Base-by-base conservation (phyloP, 1,284 basidiomycete genomes). In the Fomitopsis pinicola region DNA sequence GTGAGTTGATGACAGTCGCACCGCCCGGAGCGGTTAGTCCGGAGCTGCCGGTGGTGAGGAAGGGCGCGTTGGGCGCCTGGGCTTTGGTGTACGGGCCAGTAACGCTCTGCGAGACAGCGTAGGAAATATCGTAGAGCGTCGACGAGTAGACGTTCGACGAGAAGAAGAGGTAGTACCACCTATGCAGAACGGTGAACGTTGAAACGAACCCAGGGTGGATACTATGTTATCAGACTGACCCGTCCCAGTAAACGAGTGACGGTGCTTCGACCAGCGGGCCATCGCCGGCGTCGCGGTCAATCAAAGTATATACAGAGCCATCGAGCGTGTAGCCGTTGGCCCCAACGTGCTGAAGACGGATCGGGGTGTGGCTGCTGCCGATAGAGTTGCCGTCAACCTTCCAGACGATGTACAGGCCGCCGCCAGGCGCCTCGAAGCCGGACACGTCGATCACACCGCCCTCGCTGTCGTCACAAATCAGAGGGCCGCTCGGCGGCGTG, bases 241-340 rank as follows among this genome's bases (percentile, higher is more conserved):
- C 54, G 28, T 60, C 54, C 59, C 59, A 60, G 54, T 55, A 56
- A 15, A 56, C 54, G 17, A 60, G 30, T 1, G 59, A 56, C 14
- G 68, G 68, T 3, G 68, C 68, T 55, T 69, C 68, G 40, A 69
- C 63, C 19, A 69, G 60, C 12, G 68, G 68, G 15, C 68, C 68
- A 48, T 69, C 68, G 28, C 30, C 36, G 35, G 53, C 35, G 9
- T 38, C 42, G 28, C 55, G 54, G 35, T 45, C 33, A 42, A 69
- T 65, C 2, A 68, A 66, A n/a, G 68, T 68, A 30, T 61, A 60
- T 56, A 66, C 59, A 19, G 38, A 17, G 44, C 58, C 54, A 9
- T 58, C 59, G 15, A 64, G 48, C 1, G 48, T 65, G 42, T 66
- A 66, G 35, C 68, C 66, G 59, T 68, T 64, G 15, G 66, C 58